phyloP scores from a whole-genome alignment of 768 basidiomycete species.

The Pisolithus sp. region DNA sequence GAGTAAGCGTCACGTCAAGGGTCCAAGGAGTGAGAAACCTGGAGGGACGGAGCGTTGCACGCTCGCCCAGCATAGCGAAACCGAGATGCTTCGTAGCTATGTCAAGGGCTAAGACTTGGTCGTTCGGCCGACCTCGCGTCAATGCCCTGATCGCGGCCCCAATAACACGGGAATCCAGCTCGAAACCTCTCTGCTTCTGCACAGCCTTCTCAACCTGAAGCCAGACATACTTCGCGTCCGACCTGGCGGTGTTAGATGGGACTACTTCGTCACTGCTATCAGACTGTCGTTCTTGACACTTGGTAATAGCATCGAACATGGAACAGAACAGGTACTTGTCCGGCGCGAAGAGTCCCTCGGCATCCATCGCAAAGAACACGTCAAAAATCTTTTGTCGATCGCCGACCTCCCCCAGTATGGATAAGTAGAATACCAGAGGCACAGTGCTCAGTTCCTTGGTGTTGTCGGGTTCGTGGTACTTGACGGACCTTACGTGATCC shows the following conservation, averaged over 20 bases:
- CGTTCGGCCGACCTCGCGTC: conserved; percentile 46
- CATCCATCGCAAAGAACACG: conserved; percentile 62
- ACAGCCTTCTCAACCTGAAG: conserved; percentile 50
- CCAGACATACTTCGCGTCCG: conserved; percentile 72
- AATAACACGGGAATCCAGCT: conserved; percentile 49
- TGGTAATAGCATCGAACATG: conserved; percentile 49
- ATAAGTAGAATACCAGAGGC: conserved; percentile 58
- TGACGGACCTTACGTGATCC: conserved; percentile 43
- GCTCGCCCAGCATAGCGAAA: conserved; percentile 43
- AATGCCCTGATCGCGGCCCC: conserved; percentile 50
- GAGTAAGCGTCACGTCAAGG: conserved; percentile 46
- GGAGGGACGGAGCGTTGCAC: conserved; percentile 29
- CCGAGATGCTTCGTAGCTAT: conserved; percentile 60
- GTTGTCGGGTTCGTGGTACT: conserved; percentile 40
- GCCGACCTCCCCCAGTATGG: conserved; percentile 55
- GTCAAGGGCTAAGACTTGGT: conserved; percentile 62
- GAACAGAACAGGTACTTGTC: conserved; percentile 56
- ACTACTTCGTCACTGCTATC: conserved; percentile 14
- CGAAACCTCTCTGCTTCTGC: conserved; percentile 38
- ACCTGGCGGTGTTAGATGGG: conserved; percentile 38
- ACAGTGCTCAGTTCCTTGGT: conserved; percentile 38
- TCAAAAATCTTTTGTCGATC: conserved; percentile 67
- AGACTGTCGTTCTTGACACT: conserved; percentile 7
- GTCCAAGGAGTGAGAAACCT: conserved; percentile 41
- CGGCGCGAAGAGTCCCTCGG: conserved; percentile 57